Base-by-base conservation (phyloP, 2,329 filamentous ascomycete genomes). In the Tolypocladium ophioglossoides region DNA sequence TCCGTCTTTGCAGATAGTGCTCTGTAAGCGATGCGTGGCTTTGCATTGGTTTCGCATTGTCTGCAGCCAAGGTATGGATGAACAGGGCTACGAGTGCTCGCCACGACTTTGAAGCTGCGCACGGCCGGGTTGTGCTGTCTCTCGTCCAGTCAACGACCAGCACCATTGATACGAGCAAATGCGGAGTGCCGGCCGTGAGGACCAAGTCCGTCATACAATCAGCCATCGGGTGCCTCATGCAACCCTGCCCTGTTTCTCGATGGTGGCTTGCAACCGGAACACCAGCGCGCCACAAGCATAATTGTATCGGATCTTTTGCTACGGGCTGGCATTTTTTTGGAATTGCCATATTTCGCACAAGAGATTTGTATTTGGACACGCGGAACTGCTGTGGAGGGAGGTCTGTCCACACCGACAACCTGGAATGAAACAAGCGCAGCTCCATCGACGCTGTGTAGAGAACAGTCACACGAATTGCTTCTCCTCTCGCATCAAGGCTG, bases 171-270 rank as follows among this genome's bases (percentile, higher is more conserved):
- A 24, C 40, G 12, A 14, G 24, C 27, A 30, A 24, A 34, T 12
- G 27, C n/a, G 44, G 18, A n/a, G 44, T 30, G 44, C 27, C 27
- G 44, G 18, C 30, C 10, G 35, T 30, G 32, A 24, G 32, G 18
- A 18, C 30, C 44, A 6, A 38, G 20, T n/a, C 40, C 38, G n/a
- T 32, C 50, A n/a, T 39, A 39, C 9, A 27, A n/a, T n/a, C 37
- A 38, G 22, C 22, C 41, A 35, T 35, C 32, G 35, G 37, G 22
- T 52, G 41, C 49, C 51, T 47, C 47, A 54, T 51, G 48, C 47
- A 50, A 50, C 39, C 38, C 39, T 54, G 52, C 47, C 47, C 37
- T 54, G 48, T 27, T 54, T 54, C 35, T 54, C 20, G 34, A 20
- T 8, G 27, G 44, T 48, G 44, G 44, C 44, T 41, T 44, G 22